Percentiles rank a stretch among this genome's conserved stretches.
These are phyloP conservation scores for Colletotrichum navitas DNA, from an alignment of 2,329 filamentous ascomycete genomes.

Conservation along the genomic window DNA sequence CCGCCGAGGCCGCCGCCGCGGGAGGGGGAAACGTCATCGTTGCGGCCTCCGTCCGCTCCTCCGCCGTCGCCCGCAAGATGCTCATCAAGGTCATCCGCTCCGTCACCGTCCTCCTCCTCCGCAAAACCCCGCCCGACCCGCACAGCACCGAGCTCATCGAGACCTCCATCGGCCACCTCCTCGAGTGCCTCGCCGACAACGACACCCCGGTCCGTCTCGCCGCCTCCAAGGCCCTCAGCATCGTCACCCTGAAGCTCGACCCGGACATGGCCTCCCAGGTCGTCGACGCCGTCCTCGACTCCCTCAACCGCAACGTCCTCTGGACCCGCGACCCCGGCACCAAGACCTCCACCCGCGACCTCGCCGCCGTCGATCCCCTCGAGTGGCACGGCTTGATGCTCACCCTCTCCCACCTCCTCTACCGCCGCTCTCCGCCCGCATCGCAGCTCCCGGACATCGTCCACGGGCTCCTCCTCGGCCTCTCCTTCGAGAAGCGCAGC, in stretches of 20 bases:
- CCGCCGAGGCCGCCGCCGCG: constrained; percentile 55
- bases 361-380: constrained; percentile 82
- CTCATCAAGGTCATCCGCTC: constrained; percentile 88
- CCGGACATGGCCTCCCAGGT: constrained; percentile 87
- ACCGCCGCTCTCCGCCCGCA: constrained; percentile 82
- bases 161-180: constrained; percentile 82
- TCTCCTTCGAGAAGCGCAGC: constrained; percentile 90
- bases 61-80: constrained; percentile 84
- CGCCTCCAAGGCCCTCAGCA: constrained; percentile 91
- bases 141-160: constrained; percentile 73
- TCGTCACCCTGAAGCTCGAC: constrained; percentile 85
- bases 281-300: constrained; percentile 86
- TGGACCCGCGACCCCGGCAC: constrained; percentile 57
- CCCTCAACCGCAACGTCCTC: constrained; percentile 69
- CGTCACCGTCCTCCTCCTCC: constrained; percentile 75
- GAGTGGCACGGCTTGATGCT: constrained; percentile 95
- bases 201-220: constrained; percentile 92
- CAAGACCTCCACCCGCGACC: constrained; percentile 61
- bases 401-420: constrained; percentile 87
- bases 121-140: constrained; percentile 58
- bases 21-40: constrained; percentile 54
- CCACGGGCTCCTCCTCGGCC: constrained; percentile 80
- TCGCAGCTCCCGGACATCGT: constrained; percentile 79
- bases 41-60: constrained; percentile 71
- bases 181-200: constrained; percentile 84